Evolutionary conservation across 2,329 filamentous ascomycete genomes (phyloP).

Genomic region (Aspergillus ochraceoroseus): DNA sequence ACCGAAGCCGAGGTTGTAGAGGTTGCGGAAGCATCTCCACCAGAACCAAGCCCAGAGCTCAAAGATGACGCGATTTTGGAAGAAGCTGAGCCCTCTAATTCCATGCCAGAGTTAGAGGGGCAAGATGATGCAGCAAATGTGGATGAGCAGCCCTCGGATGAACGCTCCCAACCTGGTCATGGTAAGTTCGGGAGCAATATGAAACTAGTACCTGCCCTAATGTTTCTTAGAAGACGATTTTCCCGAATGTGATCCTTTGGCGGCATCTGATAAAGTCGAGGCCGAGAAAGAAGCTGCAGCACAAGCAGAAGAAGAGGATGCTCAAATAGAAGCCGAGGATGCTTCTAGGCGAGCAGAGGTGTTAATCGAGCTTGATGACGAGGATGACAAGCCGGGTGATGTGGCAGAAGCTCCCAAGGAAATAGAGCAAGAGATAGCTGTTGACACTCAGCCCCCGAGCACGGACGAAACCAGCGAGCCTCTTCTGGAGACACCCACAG

Average conservation of each 20-base stretch:
- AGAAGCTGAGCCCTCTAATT: not conserved
- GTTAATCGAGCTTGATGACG: slow-evolving; percentile 14
- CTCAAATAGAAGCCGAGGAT: slow-evolving; percentile 27
- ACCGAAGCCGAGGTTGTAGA: slow-evolving; percentile 14
- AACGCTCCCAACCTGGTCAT: slow-evolving; percentile 22
- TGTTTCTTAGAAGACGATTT: slow-evolving; percentile 31
- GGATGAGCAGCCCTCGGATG: slow-evolving; percentile 1
- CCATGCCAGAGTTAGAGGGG: not conserved
- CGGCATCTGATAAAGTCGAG: slow-evolving; percentile 30
- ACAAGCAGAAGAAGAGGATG: slow-evolving; percentile 31
- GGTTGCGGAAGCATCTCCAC: slow-evolving; percentile 8
- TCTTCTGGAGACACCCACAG: too few species aligned
- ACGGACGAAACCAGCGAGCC: too few species aligned
- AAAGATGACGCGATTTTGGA: not conserved
- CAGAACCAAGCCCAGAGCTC: not conserved
- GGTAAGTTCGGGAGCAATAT: slow-evolving; percentile 20
- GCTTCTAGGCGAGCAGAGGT: slow-evolving; percentile 10
- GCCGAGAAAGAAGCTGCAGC: slow-evolving; percentile 34
- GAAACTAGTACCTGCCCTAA: slow-evolving; percentile 11
- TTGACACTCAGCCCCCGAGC: too few species aligned
- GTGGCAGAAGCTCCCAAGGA: not conserved
- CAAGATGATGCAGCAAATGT: not conserved
- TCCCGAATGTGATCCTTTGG: slow-evolving; percentile 31
- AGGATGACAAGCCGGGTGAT: slow-evolving; percentile 6
- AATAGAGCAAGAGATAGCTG: slow-evolving; percentile 13